phyloP scores from a whole-genome alignment of 1,284 basidiomycete genomes.

The Leccinum huronense region DNA sequence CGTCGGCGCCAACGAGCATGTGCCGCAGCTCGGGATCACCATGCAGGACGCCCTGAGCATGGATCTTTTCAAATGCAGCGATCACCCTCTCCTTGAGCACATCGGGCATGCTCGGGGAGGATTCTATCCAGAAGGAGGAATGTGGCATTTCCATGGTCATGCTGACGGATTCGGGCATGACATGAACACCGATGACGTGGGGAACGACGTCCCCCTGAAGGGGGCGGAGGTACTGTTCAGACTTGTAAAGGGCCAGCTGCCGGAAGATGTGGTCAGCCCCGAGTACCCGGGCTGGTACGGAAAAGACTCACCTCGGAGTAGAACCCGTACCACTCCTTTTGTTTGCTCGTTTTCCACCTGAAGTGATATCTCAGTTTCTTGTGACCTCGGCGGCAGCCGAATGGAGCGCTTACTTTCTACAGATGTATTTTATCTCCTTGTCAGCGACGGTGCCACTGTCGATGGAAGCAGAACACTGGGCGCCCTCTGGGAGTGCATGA shows the following conservation, averaged over 20 bases:
- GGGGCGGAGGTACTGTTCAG: conserved; percentile 44
- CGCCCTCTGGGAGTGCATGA: conserved; percentile 36
- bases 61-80: conserved; percentile 48
- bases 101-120: conserved; percentile 50
- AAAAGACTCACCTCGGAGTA: conserved; percentile 39
- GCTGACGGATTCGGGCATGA: conserved; percentile 39
- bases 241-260: conserved; percentile 43
- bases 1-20: conserved; percentile 58
- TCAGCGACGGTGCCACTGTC: conserved; percentile 38
- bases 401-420: conserved; percentile 42
- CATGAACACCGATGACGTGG: conserved; percentile 50
- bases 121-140: conserved; percentile 55
- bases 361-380: conserved; percentile 16
- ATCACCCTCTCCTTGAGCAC: conserved; percentile 50
- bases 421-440: conserved; percentile 44
- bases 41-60: conserved; percentile 50
- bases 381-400: background rate
- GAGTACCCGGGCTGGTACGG: conserved; percentile 1
- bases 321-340: conserved; percentile 42
- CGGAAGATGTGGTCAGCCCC: conserved; percentile 2
- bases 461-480: conserved; percentile 42
- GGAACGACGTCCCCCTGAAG: conserved; percentile 57
- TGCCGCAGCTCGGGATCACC: conserved; percentile 50
- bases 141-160: conserved; percentile 56
- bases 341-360: conserved; percentile 41